Evolutionary conservation across 179 eudicot genomes (phyloP).

Genomic region (Dionaea muscipula): DNA sequence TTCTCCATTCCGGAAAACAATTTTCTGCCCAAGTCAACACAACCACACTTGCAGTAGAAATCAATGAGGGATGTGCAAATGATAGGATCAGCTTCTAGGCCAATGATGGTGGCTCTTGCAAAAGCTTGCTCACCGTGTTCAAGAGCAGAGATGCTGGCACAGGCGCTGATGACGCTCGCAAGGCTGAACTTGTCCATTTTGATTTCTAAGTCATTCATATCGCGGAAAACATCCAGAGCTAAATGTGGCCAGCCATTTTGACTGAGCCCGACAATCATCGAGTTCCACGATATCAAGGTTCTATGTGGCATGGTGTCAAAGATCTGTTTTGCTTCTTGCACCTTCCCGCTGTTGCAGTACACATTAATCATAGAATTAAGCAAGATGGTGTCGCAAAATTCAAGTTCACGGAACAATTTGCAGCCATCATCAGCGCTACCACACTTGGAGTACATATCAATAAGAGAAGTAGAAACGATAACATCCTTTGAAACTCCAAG

Average conservation of each 20-base stretch:
- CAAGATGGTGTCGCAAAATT: constrained; percentile 52
- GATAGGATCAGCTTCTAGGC: constrained; percentile 51
- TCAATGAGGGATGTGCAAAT: constrained; percentile 66
- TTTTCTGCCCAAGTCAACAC: constrained; percentile 39
- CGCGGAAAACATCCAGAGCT: constrained; percentile 46
- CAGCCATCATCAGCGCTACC: constrained; percentile 43
- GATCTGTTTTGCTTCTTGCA: constrained; percentile 57
- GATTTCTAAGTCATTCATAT: constrained; percentile 45
- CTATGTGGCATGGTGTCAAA: constrained; percentile 44
- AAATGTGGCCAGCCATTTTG: constrained; percentile 60
- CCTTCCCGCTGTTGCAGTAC: constrained; percentile 57
- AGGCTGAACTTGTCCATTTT: constrained; percentile 49
- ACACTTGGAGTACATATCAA: constrained; percentile 74
- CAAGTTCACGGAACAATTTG: constrained; percentile 47
- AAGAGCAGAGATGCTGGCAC: constrained; percentile 57
- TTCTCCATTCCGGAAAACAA: constrained; percentile 43
- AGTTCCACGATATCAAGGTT: constrained; percentile 83
- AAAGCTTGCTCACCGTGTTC: constrained; percentile 75
- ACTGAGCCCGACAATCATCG: constrained; percentile 63
- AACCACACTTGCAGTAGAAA: constrained; percentile 83
- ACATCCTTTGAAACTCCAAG: constrained; percentile 41
- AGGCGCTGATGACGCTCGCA: constrained; percentile 68
- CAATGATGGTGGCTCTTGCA: constrained; percentile 50
- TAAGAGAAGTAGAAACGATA: constrained; percentile 46
- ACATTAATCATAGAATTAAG: constrained; percentile 77